Conservation (phyloP, 2,329 filamentous ascomycete genomes). For the Arthroderma sp. region DNA sequence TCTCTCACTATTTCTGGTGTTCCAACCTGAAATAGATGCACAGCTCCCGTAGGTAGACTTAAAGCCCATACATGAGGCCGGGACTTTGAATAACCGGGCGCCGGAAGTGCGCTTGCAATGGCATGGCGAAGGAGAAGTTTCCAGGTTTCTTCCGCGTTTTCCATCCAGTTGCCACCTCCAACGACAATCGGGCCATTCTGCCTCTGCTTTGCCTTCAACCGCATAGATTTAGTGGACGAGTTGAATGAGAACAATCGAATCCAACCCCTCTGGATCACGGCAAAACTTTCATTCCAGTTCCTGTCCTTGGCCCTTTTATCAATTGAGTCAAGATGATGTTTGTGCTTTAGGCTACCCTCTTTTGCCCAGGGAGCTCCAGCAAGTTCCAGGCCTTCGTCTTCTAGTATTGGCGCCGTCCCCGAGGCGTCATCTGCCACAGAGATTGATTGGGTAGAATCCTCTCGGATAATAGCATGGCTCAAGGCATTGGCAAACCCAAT, state of each 20-base stretch:
- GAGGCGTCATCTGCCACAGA: slow-evolving; percentile 47
- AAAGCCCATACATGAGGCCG: slow-evolving; percentile 90
- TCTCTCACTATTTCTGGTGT: slow-evolving; percentile 90
- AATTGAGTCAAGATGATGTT: slow-evolving; percentile 81
- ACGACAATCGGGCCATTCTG: slow-evolving; percentile 55
- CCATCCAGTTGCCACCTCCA: slow-evolving; percentile 95
- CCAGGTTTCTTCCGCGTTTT: slow-evolving; percentile 81
- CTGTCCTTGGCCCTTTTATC: slow-evolving; percentile 90
- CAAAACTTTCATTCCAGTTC: slow-evolving; percentile 91
- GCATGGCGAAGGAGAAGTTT: slow-evolving; percentile 82
- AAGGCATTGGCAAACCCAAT: slow-evolving; percentile 96
- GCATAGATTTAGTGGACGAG: slow-evolving; percentile 56
- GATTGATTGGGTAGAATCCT: slow-evolving; percentile 45
- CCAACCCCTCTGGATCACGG: slow-evolving; percentile 87
- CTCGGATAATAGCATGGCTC: slow-evolving; percentile 90
- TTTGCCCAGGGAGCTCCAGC: slow-evolving; percentile 96
- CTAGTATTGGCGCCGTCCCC: slow-evolving; percentile 54
- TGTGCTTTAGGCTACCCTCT: slow-evolving; percentile 89
- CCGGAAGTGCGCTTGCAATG: slow-evolving; percentile 75
- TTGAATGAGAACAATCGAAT: slow-evolving; percentile 91
- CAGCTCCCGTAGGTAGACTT: slow-evolving; percentile 79
- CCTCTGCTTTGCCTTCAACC: slow-evolving; percentile 42
- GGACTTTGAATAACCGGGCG: slow-evolving; percentile 82
- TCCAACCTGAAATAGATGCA: slow-evolving; percentile 96
- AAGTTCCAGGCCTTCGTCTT: slow-evolving; percentile 85